Conservation (phyloP, 352 stramenopile genomes). For the Globisporangium spinosum region DNA sequence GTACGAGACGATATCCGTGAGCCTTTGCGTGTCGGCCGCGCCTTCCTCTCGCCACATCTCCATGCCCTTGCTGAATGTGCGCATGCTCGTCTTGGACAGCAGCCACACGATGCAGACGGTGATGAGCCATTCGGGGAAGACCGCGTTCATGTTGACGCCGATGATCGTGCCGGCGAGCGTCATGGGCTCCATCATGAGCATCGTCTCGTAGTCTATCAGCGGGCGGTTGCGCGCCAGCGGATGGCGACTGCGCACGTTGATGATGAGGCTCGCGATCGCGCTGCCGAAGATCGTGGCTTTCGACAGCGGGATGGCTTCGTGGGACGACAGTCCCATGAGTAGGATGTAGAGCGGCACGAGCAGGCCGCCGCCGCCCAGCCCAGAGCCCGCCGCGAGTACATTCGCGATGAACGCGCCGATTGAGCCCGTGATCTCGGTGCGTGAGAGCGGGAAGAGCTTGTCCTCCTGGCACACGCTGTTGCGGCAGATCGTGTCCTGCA, state of each 20-base stretch:
- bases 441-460: slow-evolving; percentile 56
- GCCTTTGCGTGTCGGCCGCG: slow-evolving; percentile 39
- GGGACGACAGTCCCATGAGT: slow-evolving; percentile 63
- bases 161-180: slow-evolving; percentile 84
- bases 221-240: slow-evolving; percentile 54
- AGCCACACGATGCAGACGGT: slow-evolving; percentile 75
- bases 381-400: slow-evolving; percentile 58
- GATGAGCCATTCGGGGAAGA: slow-evolving; percentile 81
- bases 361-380: slow-evolving; percentile 69
- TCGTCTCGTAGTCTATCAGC: slow-evolving; percentile 83
- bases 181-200: slow-evolving; percentile 86
- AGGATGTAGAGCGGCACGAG: slow-evolving; percentile 81
- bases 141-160: slow-evolving; percentile 81
- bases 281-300: slow-evolving; percentile 84
- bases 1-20: slow-evolving; percentile 52
- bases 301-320: slow-evolving; percentile 79
- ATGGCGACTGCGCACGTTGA: slow-evolving; percentile 65
- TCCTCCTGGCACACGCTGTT: slow-evolving; percentile 45
- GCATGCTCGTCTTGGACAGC: slow-evolving; percentile 61
- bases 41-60: slow-evolving; percentile 69
- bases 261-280: slow-evolving; percentile 69
- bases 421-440: slow-evolving; percentile 52
- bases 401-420: slow-evolving; percentile 62
- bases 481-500: slow-evolving; percentile 41
- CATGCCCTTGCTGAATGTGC: slow-evolving; percentile 65